These are phyloP conservation scores for Lichtheimia hyalospora DNA, from an alignment of 371 early-diverging fungal genomes.

Conservation along the genomic window DNA sequence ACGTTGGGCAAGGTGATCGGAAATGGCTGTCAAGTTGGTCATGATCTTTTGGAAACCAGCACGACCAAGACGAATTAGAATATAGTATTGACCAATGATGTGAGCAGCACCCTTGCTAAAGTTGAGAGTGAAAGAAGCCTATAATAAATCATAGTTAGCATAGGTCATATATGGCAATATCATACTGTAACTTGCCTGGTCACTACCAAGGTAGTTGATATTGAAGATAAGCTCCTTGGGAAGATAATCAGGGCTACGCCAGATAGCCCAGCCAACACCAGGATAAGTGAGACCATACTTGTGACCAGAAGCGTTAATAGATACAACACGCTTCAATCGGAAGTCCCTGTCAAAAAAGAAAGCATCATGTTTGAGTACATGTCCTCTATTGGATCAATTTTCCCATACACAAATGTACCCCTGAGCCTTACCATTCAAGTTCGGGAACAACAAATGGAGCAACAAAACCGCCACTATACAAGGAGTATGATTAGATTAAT, in stretches of 20 bases:
- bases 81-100: slow-evolving; percentile 72
- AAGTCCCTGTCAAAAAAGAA: slow-evolving; percentile 46
- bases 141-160: not conserved
- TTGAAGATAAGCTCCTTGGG: slow-evolving; percentile 70
- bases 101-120: slow-evolving; percentile 65
- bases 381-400: too few relatives aligned
- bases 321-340: slow-evolving; percentile 62
- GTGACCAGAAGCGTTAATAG: slow-evolving; percentile 76
- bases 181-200: slow-evolving; percentile 40
- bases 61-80: slow-evolving; percentile 62
- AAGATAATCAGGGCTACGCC: slow-evolving; percentile 58
- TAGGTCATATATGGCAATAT: not conserved
- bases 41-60: slow-evolving; percentile 62
- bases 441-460: slow-evolving; percentile 76
- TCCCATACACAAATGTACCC: too few relatives aligned
- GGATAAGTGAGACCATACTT: slow-evolving; percentile 76
- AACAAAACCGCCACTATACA: slow-evolving; percentile 68
- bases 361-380: not conserved
- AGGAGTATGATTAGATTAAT: not conserved
- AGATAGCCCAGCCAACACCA: slow-evolving; percentile 70
- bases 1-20: slow-evolving; percentile 53
- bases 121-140: slow-evolving; percentile 70
- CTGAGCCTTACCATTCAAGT: slow-evolving; percentile 60
- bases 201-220: slow-evolving; percentile 62
- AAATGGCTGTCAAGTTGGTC: slow-evolving; percentile 44